Conservation (phyloP, 23 red algal genomes). For the Cyanidioschyzon merolae region DNA sequence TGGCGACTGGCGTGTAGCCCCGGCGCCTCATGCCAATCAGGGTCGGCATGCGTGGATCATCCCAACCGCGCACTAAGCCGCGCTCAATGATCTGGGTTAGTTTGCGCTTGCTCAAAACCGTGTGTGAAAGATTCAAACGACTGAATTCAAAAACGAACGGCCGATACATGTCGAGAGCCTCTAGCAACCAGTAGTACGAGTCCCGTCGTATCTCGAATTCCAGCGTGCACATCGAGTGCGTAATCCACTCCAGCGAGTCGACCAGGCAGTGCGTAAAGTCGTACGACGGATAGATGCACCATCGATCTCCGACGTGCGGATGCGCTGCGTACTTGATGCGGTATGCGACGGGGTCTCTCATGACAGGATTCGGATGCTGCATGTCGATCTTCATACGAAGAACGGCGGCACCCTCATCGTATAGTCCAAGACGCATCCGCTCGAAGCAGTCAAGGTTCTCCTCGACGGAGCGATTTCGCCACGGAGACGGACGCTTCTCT, state of each 20-base stretch:
- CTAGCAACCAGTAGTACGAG: conserved; percentile 98
- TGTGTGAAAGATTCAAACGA: conserved; percentile 68
- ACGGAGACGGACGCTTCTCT: conserved; percentile 57
- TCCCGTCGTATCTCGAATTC: conserved; percentile 98
- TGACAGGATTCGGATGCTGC: conserved; percentile 62
- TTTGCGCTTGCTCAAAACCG: conserved; percentile 82
- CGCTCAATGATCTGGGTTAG: conserved; percentile 65
- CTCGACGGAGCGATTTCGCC: conserved; percentile 62
- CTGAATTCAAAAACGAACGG: conserved; percentile 98
- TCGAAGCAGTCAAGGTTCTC: conserved; percentile 74
- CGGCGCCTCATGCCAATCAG: conserved; percentile 70
- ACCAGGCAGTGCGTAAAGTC: conserved; percentile 99
- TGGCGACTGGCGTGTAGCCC: conserved; percentile 63
- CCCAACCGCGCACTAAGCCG: conserved; percentile 80
- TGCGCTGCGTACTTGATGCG: conserved; percentile 74
- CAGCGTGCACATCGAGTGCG: conserved; percentile 91
- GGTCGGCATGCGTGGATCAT: conserved; percentile 96
- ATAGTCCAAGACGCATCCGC: conserved; percentile 81
- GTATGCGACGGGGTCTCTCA: conserved; percentile 96
- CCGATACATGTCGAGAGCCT: conserved; percentile 90
- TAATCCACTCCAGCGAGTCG: conserved; percentile 97
- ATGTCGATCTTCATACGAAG: conserved; percentile 99
- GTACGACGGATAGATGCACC: conserved; percentile 98
- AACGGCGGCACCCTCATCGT: conserved; percentile 69
- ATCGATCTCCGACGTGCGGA: conserved; percentile 73